Percentiles rank a stretch among this genome's conserved stretches.
Conservation (phyloP, 2,329 filamentous ascomycete genomes). For the Penicillium capsulatum region DNA sequence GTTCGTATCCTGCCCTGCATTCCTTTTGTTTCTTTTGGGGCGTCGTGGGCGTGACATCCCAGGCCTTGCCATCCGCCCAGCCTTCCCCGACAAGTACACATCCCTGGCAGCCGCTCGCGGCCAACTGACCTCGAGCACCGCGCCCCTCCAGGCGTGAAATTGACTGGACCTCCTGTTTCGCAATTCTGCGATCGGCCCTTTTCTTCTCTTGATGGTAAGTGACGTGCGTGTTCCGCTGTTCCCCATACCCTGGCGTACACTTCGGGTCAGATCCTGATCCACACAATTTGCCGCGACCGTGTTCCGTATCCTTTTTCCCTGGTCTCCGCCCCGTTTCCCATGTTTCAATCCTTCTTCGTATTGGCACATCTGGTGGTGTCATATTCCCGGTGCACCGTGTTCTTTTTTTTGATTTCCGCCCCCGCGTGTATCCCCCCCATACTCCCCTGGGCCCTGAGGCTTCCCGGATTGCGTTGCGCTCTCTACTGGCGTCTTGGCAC, state of each 20-base stretch:
- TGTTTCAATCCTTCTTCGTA: conserved; percentile 1
- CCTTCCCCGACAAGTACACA: conserved; percentile 24
- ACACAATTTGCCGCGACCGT: conserved; percentile 28
- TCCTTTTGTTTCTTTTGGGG: conserved; percentile 3
- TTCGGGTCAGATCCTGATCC: conserved; percentile 24
- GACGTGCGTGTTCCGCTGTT: background rate
- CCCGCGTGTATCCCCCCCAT: conserved; percentile 12
- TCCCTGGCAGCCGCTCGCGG: conserved; percentile 32
- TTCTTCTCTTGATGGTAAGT: conserved; percentile 15
- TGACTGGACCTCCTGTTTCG: background rate
- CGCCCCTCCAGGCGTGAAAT: conserved; percentile 3
- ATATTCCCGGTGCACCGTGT: conserved; percentile 1
- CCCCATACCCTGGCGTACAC: conserved; percentile 17
- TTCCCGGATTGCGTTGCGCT: conserved; percentile 13
- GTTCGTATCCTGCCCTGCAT: conserved; percentile 2
- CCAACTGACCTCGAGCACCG: conserved; percentile 9
- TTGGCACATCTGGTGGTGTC: background rate
- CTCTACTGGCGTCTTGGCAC: conserved; percentile 32
- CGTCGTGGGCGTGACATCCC: conserved; percentile 12
- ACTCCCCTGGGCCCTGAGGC: conserved; percentile 8
- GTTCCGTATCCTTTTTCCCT: conserved; percentile 16
- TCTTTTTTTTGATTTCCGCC: conserved; percentile 2
- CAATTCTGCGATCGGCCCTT: background rate
- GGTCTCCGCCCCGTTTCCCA: conserved; percentile 4
- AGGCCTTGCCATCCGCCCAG: conserved; percentile 13